These are phyloP conservation scores for Ziziphus jujuba DNA, from an alignment of 306 rosid genomes.

Conservation along the genomic window DNA sequence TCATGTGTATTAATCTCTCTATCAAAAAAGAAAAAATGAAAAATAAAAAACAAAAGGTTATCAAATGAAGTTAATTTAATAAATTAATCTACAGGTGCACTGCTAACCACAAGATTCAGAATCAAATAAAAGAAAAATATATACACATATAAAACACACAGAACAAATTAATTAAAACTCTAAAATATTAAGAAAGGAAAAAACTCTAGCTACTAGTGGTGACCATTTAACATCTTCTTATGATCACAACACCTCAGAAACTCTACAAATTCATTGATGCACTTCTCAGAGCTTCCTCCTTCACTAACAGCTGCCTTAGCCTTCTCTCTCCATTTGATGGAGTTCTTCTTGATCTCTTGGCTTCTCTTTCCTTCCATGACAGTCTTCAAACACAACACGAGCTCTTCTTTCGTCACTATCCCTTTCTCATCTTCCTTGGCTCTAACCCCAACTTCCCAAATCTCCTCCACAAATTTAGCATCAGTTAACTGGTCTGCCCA, in stretches of 20 bases:
- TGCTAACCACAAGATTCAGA: too few relatives aligned
- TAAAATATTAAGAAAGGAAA: too few relatives aligned
- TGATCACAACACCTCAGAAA: conserved; percentile 22
- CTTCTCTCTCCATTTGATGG: conserved; percentile 41
- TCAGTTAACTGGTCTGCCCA: conserved; percentile 67
- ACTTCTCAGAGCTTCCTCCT: conserved; percentile 51
- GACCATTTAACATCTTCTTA: conserved; percentile 7
- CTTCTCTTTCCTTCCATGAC: conserved; percentile 56
- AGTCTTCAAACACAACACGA: conserved; percentile 40
- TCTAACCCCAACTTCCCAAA: conserved; percentile 64
- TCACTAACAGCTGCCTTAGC: conserved; percentile 49
- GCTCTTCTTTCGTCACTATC: conserved; percentile 45
- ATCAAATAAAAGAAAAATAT: too few relatives aligned
- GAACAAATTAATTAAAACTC: too few relatives aligned
- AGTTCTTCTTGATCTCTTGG: conserved; percentile 39
- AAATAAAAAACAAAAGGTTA: too few relatives aligned
- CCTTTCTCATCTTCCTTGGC: conserved; percentile 56
- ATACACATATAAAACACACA: too few relatives aligned
- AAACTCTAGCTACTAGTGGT: too few relatives aligned
- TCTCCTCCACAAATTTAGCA: conserved; percentile 56
- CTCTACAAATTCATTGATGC: conserved; percentile 41
- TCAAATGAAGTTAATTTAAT: too few relatives aligned
- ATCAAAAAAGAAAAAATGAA: too few relatives aligned
- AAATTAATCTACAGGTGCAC: too few relatives aligned
- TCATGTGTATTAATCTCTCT: too few relatives aligned